A percentile compares a stretch with the other conserved stretches of the same genome.
Conservation (phyloP, 371 early-diverging fungal species). For the Coemansia sp. region DNA sequence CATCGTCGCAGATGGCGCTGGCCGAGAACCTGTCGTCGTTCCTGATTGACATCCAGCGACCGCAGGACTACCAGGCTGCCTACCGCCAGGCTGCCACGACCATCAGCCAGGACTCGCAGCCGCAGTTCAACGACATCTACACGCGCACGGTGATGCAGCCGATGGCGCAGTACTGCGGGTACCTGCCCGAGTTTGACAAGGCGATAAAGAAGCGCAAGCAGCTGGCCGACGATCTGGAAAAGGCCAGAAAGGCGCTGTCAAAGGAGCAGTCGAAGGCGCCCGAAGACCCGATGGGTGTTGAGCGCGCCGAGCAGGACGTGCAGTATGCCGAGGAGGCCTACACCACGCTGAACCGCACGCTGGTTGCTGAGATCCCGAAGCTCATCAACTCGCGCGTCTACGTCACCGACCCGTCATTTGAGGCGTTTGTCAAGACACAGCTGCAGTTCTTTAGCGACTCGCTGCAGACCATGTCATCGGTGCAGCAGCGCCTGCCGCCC, state of each 20-base stretch:
- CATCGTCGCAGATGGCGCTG: conserved; percentile 75
- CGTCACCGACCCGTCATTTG: conserved; percentile 90
- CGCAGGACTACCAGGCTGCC: conserved; percentile 39
- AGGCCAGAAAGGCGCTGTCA: conserved; percentile 67
- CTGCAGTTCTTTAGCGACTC: conserved; percentile 78
- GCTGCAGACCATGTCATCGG: conserved; percentile 64
- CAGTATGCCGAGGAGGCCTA: conserved; percentile 75
- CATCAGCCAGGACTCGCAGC: conserved; percentile 51
- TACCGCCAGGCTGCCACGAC: conserved; percentile 38
- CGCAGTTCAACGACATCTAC: conserved; percentile 68
- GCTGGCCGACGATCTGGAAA: conserved; percentile 88
- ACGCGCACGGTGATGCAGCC: conserved; percentile 86
- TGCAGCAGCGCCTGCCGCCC: conserved; percentile 48
- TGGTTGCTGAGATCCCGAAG: conserved; percentile 85
- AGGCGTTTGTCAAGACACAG: conserved; percentile 89
- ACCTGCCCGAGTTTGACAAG: conserved; percentile 91
- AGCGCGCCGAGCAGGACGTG: conserved; percentile 77
- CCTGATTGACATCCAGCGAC: conserved; percentile 74
- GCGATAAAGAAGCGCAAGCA: conserved; percentile 83
- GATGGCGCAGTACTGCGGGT: conserved; percentile 76
- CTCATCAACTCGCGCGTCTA: conserved; percentile 84
- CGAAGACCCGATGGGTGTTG: conserved; percentile 18
- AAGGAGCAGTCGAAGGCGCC: conserved; percentile 71
- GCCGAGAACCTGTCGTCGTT: conserved; percentile 62
- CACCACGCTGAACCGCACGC: conserved; percentile 74